These are phyloP conservation scores for Boletales sp. DNA, from an alignment of 768 basidiomycete species.

Conservation along the genomic window DNA sequence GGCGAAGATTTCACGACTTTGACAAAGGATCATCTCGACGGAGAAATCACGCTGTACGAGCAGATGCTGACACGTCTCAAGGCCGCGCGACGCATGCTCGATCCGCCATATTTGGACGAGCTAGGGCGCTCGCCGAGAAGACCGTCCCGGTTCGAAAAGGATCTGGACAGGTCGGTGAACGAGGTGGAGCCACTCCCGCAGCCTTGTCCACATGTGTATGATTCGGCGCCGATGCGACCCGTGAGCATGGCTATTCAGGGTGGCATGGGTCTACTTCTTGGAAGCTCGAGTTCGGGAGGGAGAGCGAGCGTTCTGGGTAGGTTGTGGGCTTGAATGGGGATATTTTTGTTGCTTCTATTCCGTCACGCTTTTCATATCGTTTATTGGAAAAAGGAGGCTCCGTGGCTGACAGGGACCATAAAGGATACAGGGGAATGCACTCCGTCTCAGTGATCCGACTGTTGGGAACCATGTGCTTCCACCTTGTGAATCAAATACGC, in stretches of 20 bases:
- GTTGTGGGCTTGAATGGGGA: constrained; percentile 43
- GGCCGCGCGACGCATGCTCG: constrained; percentile 52
- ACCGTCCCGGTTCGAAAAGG: constrained; percentile 74
- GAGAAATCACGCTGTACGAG: constrained; percentile 73
- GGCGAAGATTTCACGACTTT: constrained; percentile 60
- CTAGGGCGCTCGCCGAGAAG: constrained; percentile 51
- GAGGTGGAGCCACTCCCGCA: constrained; percentile 50
- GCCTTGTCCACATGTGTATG: constrained; percentile 77
- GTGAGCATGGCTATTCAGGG: constrained; percentile 73
- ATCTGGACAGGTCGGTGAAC: constrained; percentile 55
- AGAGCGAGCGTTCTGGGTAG: constrained; percentile 58
- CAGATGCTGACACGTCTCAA: constrained; percentile 62
- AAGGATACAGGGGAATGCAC: neutral
- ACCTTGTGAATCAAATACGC: no score
- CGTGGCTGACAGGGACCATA: neutral
- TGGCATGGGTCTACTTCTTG: constrained; percentile 63
- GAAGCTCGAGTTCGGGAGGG: constrained; percentile 30
- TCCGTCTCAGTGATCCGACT: no score
- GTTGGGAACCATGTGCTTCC: no score
- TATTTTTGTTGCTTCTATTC: neutral
- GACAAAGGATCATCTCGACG: constrained; percentile 68
- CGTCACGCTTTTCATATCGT: neutral
- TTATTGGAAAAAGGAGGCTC: neutral
- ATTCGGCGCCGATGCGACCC: constrained; percentile 69
- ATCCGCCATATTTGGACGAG: constrained; percentile 44